Conservation (phyloP, 345 rosid species). For the Luvunga scandens region DNA sequence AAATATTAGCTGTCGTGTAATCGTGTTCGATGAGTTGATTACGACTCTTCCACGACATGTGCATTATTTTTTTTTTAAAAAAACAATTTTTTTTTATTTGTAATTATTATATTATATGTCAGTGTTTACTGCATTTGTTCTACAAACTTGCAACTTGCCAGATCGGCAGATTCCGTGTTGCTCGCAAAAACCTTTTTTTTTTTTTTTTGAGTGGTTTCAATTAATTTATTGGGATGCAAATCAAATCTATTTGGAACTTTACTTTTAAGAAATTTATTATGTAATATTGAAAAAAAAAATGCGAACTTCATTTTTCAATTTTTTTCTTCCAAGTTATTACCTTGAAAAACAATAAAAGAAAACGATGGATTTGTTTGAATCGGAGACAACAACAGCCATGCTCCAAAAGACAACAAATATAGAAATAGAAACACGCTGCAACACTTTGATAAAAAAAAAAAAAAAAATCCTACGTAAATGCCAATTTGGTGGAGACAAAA, state of each 20-base stretch:
- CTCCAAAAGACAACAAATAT: background rate
- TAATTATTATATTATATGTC: background rate
- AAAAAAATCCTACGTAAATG: background rate
- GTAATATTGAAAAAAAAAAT: too few species aligned
- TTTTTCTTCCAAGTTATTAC: background rate
- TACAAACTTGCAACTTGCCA: background rate
- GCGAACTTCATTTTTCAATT: too few species aligned
- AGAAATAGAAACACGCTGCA: background rate
- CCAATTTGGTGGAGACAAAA: background rate
- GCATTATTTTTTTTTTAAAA: background rate
- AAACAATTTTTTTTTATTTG: too few species aligned
- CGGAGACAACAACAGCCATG: background rate
- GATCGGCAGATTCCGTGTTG: background rate
- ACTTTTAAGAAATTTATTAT: too few species aligned
- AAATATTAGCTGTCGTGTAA: background rate
- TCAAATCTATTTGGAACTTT: too few species aligned
- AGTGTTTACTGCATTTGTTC: background rate
- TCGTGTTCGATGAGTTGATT: background rate
- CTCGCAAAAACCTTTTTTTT: background rate
- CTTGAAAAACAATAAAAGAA: too few species aligned
- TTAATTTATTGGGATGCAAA: too few species aligned
- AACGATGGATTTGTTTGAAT: background rate
- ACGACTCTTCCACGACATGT: background rate
- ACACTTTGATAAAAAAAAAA: background rate
- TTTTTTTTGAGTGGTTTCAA: too few species aligned